Evolutionary conservation across 1,139 yeast genomes (phyloP), one percentile per base, ranked within the genome.

Genomic region (Yamadazyma diospyri): DNA sequence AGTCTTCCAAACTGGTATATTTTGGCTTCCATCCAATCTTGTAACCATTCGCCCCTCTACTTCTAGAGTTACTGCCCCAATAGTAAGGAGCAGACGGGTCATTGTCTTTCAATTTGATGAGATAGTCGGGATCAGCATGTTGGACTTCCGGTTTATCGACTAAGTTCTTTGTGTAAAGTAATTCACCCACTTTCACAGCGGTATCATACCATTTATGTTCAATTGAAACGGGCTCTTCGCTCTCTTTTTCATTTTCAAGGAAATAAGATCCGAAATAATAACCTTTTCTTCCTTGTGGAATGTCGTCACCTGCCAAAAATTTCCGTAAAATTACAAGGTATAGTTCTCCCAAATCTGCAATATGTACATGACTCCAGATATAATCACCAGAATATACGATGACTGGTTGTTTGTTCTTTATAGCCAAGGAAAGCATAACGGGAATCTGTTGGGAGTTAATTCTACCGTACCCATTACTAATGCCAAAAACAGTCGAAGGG

Each of bases 301-400:
- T 42, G 5, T 36, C 21, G 22, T 53, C 53, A 8, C 47, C 42
- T 3, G 30, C 31, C 2, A 59, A 28, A 11, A 58, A 38, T 32
- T 51, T 51, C n/a, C 40, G 27, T 24, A 61, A 37, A 7, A 59
- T 30, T 17, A 61, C 38, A 7, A 39, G 32, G 43, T 61, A 65
- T 30, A 64, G 47, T 3, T 47, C 48, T 6, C 67, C 70, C 35
- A 66, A 46, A 39, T 66, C 70, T 15, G 51, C 41, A 29, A 66
- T 56, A 40, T 66, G 62, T 23, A 66, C 47, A 32, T 60, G 66
- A 32, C 53, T 53, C 72, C 72, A 66, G 27, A 50, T 43, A 39
- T 55, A 58, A 13, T 53, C 39, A 4, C 71, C 70, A 22, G 48
- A 40, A 30, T 56, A 59, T 16, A 62, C 59, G 14, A 55, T 43